Percentiles rank a stretch among this genome's conserved stretches.
Conservation (phyloP, 371 early-diverging fungal species). For the Dichotomocladium elegans region DNA sequence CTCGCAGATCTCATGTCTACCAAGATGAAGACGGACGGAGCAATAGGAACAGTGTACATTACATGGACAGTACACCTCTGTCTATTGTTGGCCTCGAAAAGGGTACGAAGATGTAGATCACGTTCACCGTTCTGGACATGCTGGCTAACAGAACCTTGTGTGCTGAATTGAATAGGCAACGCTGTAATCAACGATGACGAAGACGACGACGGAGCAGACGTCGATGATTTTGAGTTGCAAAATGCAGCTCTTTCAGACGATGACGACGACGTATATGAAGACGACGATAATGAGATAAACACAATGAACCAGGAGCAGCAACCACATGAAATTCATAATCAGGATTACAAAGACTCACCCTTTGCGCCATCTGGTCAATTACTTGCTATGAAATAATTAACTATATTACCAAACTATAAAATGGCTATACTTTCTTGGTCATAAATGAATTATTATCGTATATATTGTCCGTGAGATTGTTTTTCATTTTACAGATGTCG, state of each 20-base stretch:
- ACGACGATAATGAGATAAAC: not conserved
- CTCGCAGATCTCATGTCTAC: not conserved
- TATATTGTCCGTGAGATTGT: too few relatives aligned
- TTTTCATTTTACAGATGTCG: too few relatives aligned
- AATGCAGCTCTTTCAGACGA: not conserved
- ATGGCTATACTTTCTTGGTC: too few relatives aligned
- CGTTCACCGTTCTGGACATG: not conserved
- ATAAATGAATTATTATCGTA: too few relatives aligned
- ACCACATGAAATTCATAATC: not conserved
- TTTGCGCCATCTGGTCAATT: not conserved
- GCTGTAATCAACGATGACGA: constrained; percentile 3
- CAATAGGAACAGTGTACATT: constrained; percentile 46
- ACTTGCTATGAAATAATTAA: constrained; percentile 1
- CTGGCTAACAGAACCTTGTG: too few relatives aligned
- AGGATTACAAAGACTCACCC: not conserved
- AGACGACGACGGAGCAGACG: constrained; percentile 7
- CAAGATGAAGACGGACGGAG: constrained; percentile 13
- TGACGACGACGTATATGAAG: not conserved
- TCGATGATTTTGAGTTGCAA: constrained; percentile 5
- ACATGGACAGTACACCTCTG: constrained; percentile 38
- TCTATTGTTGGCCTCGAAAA: constrained; percentile 41
- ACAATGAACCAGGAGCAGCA: not conserved
- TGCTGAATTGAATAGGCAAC: constrained; percentile 2
- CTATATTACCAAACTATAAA: too few relatives aligned
- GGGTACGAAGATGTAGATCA: too few relatives aligned